Percentiles rank a stretch among this genome's conserved stretches.
phyloP scores from a whole-genome alignment of 78 protist genomes.

The Dictyostelium brefeldianum region DNA sequence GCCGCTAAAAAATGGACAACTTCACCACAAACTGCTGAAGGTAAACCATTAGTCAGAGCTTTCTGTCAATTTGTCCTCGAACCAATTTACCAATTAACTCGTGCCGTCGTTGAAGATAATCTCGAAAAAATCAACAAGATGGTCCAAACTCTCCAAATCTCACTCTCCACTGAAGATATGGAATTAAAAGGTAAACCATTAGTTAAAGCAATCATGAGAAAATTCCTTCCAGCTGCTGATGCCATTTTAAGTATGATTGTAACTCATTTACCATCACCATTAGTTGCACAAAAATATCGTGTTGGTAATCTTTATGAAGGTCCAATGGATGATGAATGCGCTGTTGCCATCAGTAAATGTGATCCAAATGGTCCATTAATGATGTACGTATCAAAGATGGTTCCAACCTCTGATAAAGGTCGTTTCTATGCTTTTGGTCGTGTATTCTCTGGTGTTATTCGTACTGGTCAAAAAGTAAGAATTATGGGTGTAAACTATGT shows the following conservation, averaged over 20 bases:
- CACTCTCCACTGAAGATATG: conserved; percentile 90
- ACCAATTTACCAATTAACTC: conserved; percentile 93
- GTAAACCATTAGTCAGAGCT: conserved; percentile 88
- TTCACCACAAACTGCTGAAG: conserved; percentile 27
- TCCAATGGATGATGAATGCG: conserved; percentile 93
- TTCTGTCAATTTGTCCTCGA: conserved; percentile 96
- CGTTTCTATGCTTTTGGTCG: conserved; percentile 98
- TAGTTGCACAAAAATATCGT: conserved; percentile 97
- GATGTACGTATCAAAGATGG: conserved; percentile 99
- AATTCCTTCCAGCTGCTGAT: conserved; percentile 98
- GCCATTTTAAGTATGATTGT: conserved; percentile 97
- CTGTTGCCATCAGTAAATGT: conserved; percentile 83
- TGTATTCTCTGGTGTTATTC: conserved; percentile 98
- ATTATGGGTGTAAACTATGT: conserved; percentile 98
- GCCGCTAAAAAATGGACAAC: conserved; percentile 91
- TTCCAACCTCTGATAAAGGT: conserved; percentile 96
- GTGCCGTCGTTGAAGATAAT: conserved; percentile 90
- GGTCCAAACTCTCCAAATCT: conserved; percentile 82
- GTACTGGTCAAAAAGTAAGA: conserved; percentile 96
- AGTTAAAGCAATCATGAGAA: conserved; percentile 96
- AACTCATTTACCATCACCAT: conserved; percentile 98
- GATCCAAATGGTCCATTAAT: conserved; percentile 97
- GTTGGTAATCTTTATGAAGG: conserved; percentile 96
- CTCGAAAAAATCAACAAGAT: conserved; percentile 85
- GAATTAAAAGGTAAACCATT: conserved; percentile 90